Evolutionary conservation across 306 rosid species (phyloP).

Genomic region (Quercus engelmannii): DNA sequence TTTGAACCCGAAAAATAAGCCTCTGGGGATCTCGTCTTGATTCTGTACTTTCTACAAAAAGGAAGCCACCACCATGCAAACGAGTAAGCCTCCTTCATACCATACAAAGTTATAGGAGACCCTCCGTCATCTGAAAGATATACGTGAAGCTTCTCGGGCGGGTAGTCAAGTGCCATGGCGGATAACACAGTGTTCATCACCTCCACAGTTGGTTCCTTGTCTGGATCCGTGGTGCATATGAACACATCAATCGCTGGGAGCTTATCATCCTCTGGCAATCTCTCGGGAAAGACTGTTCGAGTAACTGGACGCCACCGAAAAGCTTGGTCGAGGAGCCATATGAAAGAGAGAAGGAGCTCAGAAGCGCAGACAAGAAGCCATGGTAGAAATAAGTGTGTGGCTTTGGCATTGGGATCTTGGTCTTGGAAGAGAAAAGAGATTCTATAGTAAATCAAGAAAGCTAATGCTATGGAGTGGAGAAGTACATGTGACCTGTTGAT

Average conservation of each 20-base stretch:
- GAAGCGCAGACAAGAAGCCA: constrained; percentile 55
- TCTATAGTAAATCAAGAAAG: constrained; percentile 51
- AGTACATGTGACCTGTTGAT: constrained; percentile 43
- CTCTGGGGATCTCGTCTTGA: constrained; percentile 49
- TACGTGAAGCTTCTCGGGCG: constrained; percentile 57
- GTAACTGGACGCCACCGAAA: constrained; percentile 53
- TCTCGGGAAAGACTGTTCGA: constrained; percentile 48
- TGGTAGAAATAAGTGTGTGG: constrained; percentile 22
- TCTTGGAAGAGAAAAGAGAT: constrained; percentile 34
- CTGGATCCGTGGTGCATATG: constrained; percentile 66
- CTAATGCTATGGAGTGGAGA: constrained; percentile 48
- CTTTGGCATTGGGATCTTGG: constrained; percentile 20
- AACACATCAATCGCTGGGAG: constrained; percentile 64
- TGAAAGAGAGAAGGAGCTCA: constrained; percentile 54
- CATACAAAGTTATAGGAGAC: constrained; percentile 44
- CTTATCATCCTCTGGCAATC: constrained; percentile 48
- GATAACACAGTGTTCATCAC: constrained; percentile 80
- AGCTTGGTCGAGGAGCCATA: constrained; percentile 60
- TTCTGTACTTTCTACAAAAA: constrained; percentile 43
- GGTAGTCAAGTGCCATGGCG: constrained; percentile 73
- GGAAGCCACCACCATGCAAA: constrained; percentile 74
- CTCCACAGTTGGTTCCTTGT: constrained; percentile 57
- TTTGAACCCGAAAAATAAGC: constrained; percentile 47
- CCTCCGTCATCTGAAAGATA: constrained; percentile 78
- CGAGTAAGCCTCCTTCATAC: constrained; percentile 40